Percentiles rank a stretch among this genome's conserved stretches.
phyloP scores from a whole-genome alignment of 345 rosid genomes.

The Salix suchowensis region DNA sequence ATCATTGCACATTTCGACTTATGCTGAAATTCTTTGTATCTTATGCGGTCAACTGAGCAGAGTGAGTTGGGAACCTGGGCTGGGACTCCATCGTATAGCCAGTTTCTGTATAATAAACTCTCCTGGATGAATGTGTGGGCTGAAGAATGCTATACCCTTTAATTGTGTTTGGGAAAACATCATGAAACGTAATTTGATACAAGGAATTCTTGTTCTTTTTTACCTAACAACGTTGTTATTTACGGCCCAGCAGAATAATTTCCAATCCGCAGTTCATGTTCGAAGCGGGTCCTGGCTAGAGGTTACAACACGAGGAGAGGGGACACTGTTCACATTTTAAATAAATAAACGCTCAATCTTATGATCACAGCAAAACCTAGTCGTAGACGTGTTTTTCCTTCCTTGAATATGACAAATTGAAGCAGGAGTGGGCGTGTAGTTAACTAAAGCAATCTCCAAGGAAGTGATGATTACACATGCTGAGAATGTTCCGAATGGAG shows the following conservation, averaged over 20 bases:
- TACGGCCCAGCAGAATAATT: neutral
- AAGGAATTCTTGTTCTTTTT: neutral
- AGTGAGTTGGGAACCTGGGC: neutral
- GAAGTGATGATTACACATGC: neutral
- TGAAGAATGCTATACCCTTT: neutral
- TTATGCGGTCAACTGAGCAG: neutral
- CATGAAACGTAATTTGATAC: neutral
- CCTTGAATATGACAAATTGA: neutral
- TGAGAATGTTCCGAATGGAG: neutral
- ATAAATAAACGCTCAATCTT: neutral
- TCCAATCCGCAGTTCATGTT: neutral
- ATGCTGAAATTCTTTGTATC: neutral
- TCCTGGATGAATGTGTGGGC: neutral
- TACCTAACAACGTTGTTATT: neutral
- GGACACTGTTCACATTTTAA: neutral
- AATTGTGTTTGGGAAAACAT: neutral
- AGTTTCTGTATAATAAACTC: neutral
- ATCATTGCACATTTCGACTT: neutral
- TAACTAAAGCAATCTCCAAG: neutral
- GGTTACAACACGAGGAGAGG: neutral
- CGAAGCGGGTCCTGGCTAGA: neutral
- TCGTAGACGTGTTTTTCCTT: neutral
- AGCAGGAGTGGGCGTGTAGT: neutral
- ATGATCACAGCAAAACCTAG: neutral
- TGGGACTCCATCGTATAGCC: neutral